phyloP scores from a whole-genome alignment of 257 asterid genomes.

The Ilex asprella region DNA sequence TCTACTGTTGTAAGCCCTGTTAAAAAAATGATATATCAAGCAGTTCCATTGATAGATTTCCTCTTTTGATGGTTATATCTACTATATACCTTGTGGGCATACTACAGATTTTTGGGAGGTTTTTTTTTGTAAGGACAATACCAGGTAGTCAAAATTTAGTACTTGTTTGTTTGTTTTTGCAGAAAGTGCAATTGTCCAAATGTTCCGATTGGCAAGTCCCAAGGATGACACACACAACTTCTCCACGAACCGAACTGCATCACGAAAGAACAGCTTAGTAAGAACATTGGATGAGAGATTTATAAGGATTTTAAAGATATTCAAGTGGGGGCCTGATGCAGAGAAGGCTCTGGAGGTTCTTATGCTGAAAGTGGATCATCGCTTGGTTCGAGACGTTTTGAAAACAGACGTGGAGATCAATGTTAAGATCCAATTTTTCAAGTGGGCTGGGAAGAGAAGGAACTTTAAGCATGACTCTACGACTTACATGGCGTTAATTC shows the following conservation, averaged over 20 bases:
- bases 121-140: background rate
- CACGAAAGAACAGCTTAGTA: constrained; percentile 12
- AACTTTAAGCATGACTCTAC: constrained; percentile 68
- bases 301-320: constrained; percentile 76
- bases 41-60: background rate
- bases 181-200: constrained; percentile 81
- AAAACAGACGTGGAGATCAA: constrained; percentile 69
- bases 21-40: too few species aligned
- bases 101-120: background rate
- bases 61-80: background rate
- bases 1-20: too few species aligned
- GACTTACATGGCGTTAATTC: constrained; percentile 64
- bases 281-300: constrained; percentile 82
- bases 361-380: constrained; percentile 58
- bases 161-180: constrained; percentile 15
- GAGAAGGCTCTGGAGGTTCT: constrained; percentile 86
- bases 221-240: constrained; percentile 31
- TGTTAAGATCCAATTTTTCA: constrained; percentile 74
- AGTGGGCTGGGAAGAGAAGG: constrained; percentile 86
- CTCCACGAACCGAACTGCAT: constrained; percentile 20
- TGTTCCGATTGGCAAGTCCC: constrained; percentile 60
- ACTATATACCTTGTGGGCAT: background rate
- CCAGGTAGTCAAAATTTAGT: background rate
- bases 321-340: constrained; percentile 94
- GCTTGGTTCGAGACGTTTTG: constrained; percentile 72